Base-by-base conservation (phyloP, 441 rosid genomes). In the Biscutella laevigata region DNA sequence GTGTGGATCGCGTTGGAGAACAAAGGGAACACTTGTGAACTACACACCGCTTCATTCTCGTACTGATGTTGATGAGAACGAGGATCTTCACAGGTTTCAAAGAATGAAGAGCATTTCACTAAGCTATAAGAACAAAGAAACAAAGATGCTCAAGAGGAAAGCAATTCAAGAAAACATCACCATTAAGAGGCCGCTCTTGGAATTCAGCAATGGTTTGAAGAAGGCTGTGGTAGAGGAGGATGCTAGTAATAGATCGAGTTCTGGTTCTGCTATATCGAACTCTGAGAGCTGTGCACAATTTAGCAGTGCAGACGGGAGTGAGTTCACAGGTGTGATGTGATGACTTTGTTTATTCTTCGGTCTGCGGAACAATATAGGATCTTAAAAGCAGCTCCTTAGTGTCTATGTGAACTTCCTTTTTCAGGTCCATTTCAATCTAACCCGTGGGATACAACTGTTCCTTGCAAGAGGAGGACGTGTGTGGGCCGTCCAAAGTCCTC, bases 201-300 rank as follows among this genome's bases (percentile, higher is more conserved):
- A 83, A 62, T 74, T 78, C 57, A 68, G 29, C 61, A 72, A 72
- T 32, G 83, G 84, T 54, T 76, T 64, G 20, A 77, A 65, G 19
- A 86, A 73, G 68, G 75, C 49, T 16, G 24, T 54, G 62, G 48
- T 77, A 36, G 96, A 86, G 61, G 98, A 92, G 67, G 94, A 88
- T 73, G 65, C 70, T 30, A 88, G 95, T 66, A 92, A 92, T 43
- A 79, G 95, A 57, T 92, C 97, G 20, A 88, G 98, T 63, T 92
- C 96, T 10, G 98, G 98, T 14, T 92, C 98, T 13, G 98, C 95
- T 39, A 70, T 86, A 80, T 92, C 99, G 4, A 92, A 86, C 69
- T 84, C 97, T 7, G 97, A 92, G 74, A 84, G 96, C 70, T 90
- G 90, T 72, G 89, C 79, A 13, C 99, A 82, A 61, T 86, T 80